These are phyloP conservation scores for Yamadazyma triangularis DNA, from an alignment of 1,139 yeast genomes.

Conservation along the genomic window DNA sequence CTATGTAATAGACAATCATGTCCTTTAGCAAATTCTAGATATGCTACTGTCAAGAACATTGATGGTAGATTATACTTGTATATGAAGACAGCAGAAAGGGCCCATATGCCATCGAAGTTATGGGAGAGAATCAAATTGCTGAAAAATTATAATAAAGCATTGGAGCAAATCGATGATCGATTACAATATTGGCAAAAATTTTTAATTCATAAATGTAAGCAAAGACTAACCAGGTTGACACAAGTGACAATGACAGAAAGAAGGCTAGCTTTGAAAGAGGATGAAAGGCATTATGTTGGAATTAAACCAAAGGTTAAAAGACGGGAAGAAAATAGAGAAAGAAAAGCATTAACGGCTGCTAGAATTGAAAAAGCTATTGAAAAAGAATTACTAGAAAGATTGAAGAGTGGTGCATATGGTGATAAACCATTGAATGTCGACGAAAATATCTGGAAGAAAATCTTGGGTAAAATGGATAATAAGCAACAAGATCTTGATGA, in stretches of 20 bases:
- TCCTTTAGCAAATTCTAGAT: conserved; percentile 92
- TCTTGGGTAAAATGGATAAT: conserved; percentile 69
- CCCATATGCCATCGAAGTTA: conserved; percentile 86
- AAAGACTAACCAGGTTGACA: conserved; percentile 86
- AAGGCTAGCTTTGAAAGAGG: conserved; percentile 83
- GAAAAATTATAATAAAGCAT: conserved; percentile 82
- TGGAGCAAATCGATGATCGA: conserved; percentile 82
- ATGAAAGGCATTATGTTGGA: conserved; percentile 90
- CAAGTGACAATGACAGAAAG: conserved; percentile 97
- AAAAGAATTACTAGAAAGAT: conserved; percentile 86
- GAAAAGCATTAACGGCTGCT: conserved; percentile 96
- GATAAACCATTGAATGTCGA: conserved; percentile 96
- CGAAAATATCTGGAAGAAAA: conserved; percentile 92
- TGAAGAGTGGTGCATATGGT: conserved; percentile 97
- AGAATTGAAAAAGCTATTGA: conserved; percentile 95
- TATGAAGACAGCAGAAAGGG: conserved; percentile 97
- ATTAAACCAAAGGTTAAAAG: conserved; percentile 90
- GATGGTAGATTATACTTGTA: conserved; percentile 87
- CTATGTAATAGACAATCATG: conserved; percentile 90
- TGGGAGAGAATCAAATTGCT: conserved; percentile 94
- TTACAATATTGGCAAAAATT: conserved; percentile 92
- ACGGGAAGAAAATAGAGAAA: conserved; percentile 89
- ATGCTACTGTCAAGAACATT: conserved; percentile 88
- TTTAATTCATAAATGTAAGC: conserved; percentile 89
- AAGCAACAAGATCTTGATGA: conserved; percentile 58